Evolutionary conservation across 2,329 filamentous ascomycete genomes (phyloP), one percentile per base, ranked within the genome.

Genomic region (Calonectria leucothoes): DNA sequence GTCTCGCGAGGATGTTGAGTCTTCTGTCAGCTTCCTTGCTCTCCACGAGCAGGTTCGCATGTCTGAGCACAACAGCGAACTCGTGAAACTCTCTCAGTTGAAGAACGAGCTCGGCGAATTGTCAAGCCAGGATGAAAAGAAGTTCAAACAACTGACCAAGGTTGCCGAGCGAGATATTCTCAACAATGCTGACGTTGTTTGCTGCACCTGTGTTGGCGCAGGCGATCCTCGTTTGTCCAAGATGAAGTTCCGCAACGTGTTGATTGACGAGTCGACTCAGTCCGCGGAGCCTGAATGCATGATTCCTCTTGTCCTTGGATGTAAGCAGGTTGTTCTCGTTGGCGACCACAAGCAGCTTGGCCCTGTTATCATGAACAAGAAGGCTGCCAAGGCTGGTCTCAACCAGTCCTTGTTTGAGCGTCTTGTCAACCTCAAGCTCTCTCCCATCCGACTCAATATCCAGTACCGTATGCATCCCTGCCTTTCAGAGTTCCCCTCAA

Each of bases 291-390:
- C 97, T 0, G 97, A 99, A 84, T 99, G 97, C 84, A 98, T 99
- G 95, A 99, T 99, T 80, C 97, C 97, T 23, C 88, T 99, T 49
- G 96, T 99, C 37, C 90, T 99, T 27, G 97, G 97, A 65, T 99
- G 97, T 89, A 99, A 99, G 87, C 97, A 99, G 84, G 95, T 98
- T 64, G 97, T 99, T n/a, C 91, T 99, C 42, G 97, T 99, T 51
- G 97, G 97, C 82, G 97, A 99, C 82, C 97, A 99, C 85, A 97
- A 98, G 85, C 97, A 99, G 84, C 91, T 99, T 77, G 97, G 97
- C 0, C 97, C 97, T 1, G 97, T 99, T 80, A 98, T 99, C 83
- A 99, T 99, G 96, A 99, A 99, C 90, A 99, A 99, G 90, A 98
- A 98, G 86, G 97, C 97, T 17, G 97, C 97, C 74, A 98, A 98